Percentiles rank a stretch among this genome's conserved stretches.
phyloP scores from a whole-genome alignment of 1,284 basidiomycete species.

The Phylloporus gajari region DNA sequence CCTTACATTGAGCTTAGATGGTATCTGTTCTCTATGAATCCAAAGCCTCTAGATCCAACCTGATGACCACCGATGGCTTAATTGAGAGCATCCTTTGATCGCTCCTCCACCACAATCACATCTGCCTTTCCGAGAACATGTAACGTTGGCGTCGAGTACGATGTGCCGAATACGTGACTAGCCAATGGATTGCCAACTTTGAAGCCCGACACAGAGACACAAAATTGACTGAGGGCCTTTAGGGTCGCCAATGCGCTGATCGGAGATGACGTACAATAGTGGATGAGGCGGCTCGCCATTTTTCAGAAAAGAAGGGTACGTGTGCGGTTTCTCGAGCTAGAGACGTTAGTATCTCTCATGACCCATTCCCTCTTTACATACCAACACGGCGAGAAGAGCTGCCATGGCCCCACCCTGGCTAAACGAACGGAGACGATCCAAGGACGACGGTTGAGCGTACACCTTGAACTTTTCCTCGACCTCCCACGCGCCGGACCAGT shows the following conservation, averaged over 20 bases:
- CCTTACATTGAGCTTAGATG: no score
- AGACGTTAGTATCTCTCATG: constrained; percentile 6
- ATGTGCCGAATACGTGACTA: constrained; percentile 64
- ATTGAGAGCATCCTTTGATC: constrained; percentile 50
- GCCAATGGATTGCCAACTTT: constrained; percentile 60
- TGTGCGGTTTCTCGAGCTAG: constrained; percentile 46
- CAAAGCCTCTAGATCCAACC: constrained; percentile 4
- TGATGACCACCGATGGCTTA: constrained; percentile 12
- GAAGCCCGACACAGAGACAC: constrained; percentile 77
- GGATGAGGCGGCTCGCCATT: constrained; percentile 73
- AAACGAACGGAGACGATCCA: constrained; percentile 3
- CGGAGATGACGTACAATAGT: constrained; percentile 64
- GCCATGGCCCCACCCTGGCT: constrained; percentile 89
- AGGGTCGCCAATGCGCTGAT: neutral
- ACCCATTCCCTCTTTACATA: constrained; percentile 40
- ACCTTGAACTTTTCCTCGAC: constrained; percentile 80
- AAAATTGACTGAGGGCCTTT: constrained; percentile 66
- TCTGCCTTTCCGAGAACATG: constrained; percentile 86
- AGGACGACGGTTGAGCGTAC: no score
- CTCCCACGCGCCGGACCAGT: constrained; percentile 95
- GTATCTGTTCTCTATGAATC: neutral
- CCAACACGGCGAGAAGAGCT: constrained; percentile 76
- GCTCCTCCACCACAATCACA: constrained; percentile 77
- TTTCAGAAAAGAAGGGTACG: constrained; percentile 73
- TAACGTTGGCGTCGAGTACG: constrained; percentile 78